Evolutionary conservation across 176 grass and related monocot genomes (phyloP).

Genomic region (Aechmea fasciata): DNA sequence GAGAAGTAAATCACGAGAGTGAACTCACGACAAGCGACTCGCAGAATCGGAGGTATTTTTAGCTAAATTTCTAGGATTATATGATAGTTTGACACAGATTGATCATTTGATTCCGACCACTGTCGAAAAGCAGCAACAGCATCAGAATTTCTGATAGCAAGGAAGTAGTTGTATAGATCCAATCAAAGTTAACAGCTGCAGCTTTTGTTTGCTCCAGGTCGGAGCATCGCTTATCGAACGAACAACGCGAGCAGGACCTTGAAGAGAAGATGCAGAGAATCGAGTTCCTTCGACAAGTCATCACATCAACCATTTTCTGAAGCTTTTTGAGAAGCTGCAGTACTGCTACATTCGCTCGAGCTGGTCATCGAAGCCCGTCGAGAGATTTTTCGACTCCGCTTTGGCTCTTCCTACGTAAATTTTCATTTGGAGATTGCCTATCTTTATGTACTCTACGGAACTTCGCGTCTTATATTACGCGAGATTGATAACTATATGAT

Average conservation of each 20-base stretch:
- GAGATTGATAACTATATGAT: too few species aligned
- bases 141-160: too few species aligned
- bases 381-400: too few species aligned
- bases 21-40: not conserved
- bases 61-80: not conserved
- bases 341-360: too few species aligned
- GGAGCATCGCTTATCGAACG: slow-evolving; percentile 11
- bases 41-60: slow-evolving; percentile 35
- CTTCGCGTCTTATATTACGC: too few species aligned
- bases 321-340: not conserved
- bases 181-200: not conserved
- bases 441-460: too few species aligned
- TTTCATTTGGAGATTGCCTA: too few species aligned
- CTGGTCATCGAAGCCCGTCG: too few species aligned
- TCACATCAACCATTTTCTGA: slow-evolving; percentile 65
- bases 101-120: not conserved
- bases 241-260: slow-evolving; percentile 28
- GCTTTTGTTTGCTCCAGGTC: slow-evolving; percentile 18
- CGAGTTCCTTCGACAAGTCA: slow-evolving; percentile 45
- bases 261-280: slow-evolving; percentile 66
- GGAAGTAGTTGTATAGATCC: not conserved
- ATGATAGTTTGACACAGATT: not conserved
- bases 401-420: too few species aligned
- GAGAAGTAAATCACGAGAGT: not conserved
- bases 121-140: not conserved